These are phyloP conservation scores for Penicillium italicum DNA, from an alignment of 2,329 filamentous ascomycete genomes.

Conservation along the genomic window DNA sequence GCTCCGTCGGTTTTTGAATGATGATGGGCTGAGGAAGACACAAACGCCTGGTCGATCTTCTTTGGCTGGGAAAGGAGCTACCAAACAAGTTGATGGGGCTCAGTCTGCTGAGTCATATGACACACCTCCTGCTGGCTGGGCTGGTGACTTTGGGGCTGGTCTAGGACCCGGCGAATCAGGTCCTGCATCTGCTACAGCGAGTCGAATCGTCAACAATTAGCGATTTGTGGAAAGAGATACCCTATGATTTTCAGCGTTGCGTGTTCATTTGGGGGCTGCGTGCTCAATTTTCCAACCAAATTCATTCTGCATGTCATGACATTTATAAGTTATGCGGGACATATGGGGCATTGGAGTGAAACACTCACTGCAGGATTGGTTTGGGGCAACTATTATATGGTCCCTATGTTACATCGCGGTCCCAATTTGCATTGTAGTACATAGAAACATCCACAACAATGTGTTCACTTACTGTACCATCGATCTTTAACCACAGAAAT, in stretches of 20 bases:
- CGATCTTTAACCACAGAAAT: not conserved
- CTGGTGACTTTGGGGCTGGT: not conserved
- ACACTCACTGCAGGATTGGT: not conserved
- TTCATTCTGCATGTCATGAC: not conserved
- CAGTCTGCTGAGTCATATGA: not conserved
- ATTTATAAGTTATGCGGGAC: not conserved
- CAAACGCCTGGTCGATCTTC: not conserved
- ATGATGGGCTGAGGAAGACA: not conserved
- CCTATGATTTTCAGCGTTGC: not conserved
- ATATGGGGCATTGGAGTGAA: not conserved
- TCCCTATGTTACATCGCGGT: not conserved
- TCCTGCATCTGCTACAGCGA: not conserved
- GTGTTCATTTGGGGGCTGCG: not conserved
- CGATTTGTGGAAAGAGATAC: not conserved
- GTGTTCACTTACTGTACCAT: not conserved
- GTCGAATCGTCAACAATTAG: not conserved
- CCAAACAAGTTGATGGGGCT: not conserved
- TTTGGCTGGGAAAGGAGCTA: not conserved
- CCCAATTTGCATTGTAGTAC: not conserved
- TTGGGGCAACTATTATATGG: not conserved
- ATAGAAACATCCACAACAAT: not conserved
- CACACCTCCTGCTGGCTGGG: not conserved
- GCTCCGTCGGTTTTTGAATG: constrained; percentile 1
- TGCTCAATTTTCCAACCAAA: not conserved
- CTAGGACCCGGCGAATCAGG: not conserved